Percentiles rank a stretch among this genome's conserved stretches.
These are phyloP conservation scores for Solanum lycopersicoides DNA, from an alignment of 257 asterid genomes.

Conservation along the genomic window DNA sequence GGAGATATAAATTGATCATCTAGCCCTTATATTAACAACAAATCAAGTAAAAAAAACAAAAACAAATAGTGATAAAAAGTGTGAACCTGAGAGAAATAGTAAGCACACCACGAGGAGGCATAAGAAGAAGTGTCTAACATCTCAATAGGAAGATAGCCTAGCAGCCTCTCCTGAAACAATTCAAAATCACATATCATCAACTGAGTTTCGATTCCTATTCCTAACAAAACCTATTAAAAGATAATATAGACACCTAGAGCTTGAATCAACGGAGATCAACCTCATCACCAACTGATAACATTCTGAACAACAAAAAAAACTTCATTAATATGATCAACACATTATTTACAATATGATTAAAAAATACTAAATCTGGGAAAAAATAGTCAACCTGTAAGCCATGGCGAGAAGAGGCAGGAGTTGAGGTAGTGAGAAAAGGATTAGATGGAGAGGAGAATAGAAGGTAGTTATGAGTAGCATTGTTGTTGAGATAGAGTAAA, in stretches of 20 bases:
- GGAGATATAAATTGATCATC: background rate
- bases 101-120: conserved; percentile 75
- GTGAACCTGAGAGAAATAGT: conserved; percentile 74
- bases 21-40: background rate
- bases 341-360: background rate
- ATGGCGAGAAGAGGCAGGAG: conserved; percentile 2
- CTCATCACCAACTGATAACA: conserved; percentile 21
- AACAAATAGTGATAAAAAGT: background rate
- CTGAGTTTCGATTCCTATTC: background rate
- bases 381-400: background rate
- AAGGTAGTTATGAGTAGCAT: background rate
- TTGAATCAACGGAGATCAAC: conserved; percentile 48
- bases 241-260: conserved; percentile 53
- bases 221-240: background rate
- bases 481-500: background rate
- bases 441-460: background rate
- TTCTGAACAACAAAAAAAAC: conserved; percentile 15
- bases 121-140: conserved; percentile 66
- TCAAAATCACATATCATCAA: background rate
- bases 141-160: conserved; percentile 76
- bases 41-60: background rate
- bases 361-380: too few relatives aligned
- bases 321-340: background rate
- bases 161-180: conserved; percentile 60
- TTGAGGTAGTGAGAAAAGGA: background rate